Conservation (phyloP, 2,329 filamentous ascomycete species). For the Chlorencoelia australis region DNA sequence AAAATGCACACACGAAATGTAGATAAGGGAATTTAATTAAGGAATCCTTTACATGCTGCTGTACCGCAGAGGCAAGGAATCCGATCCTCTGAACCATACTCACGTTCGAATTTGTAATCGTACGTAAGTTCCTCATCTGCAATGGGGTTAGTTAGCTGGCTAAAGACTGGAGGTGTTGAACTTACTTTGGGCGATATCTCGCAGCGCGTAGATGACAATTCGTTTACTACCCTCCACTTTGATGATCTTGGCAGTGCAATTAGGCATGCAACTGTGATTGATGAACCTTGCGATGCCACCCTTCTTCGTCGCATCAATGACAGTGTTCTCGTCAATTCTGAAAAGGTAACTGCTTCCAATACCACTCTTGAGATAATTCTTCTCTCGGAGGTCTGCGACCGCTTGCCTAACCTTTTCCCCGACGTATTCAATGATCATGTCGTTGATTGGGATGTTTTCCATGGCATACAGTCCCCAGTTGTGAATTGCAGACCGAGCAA, state of each 20-base stretch:
- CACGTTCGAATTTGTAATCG: conserved; percentile 99
- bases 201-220: conserved; percentile 96
- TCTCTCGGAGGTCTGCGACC: conserved; percentile 92
- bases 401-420: conserved; percentile 95
- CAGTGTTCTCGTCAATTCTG: conserved; percentile 93
- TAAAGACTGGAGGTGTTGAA: conserved; percentile 20
- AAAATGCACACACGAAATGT: too few species aligned
- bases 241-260: conserved; percentile 99
- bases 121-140: conserved; percentile 97
- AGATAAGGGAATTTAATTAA: conserved; percentile 59
- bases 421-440: conserved; percentile 99
- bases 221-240: conserved; percentile 96
- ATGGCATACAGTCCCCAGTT: conserved; percentile 98
- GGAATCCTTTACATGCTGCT: conserved; percentile 93
- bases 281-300: conserved; percentile 97
- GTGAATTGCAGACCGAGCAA: conserved; percentile 93
- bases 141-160: conserved; percentile 12
- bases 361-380: conserved; percentile 85
- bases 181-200: conserved; percentile 91
- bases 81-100: conserved; percentile 86
- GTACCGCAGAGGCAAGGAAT: conserved; percentile 97
- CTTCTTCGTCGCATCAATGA: conserved; percentile 97
- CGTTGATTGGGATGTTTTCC: conserved; percentile 92
- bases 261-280: conserved; percentile 96
- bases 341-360: conserved; percentile 97